These are phyloP conservation scores for Leishmania turanica DNA, from an alignment of 208 protist genomes.

Conservation along the genomic window DNA sequence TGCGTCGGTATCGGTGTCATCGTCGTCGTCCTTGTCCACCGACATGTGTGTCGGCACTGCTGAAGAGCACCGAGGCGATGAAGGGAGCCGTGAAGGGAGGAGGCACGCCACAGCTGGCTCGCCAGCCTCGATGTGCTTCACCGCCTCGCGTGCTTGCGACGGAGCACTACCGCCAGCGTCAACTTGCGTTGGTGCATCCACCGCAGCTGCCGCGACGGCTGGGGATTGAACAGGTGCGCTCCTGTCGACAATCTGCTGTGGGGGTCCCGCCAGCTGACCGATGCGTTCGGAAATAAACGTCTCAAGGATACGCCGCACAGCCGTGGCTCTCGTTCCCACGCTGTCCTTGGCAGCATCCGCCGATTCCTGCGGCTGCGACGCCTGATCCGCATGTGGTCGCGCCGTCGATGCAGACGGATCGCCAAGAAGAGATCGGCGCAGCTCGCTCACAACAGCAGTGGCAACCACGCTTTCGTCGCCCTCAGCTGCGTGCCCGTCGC, in stretches of 20 bases:
- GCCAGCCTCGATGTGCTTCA: background rate
- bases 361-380: background rate
- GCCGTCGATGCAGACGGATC: background rate
- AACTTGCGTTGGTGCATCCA: background rate
- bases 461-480: background rate
- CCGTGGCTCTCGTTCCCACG: background rate
- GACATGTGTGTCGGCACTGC: background rate
- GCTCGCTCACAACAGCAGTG: background rate
- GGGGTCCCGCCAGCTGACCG: background rate
- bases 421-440: background rate
- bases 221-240: background rate
- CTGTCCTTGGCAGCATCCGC: background rate
- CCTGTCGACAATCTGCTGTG: background rate
- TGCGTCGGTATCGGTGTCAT: background rate
- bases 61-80: background rate
- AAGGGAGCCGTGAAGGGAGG: background rate
- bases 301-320: constrained; percentile 5
- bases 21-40: background rate
- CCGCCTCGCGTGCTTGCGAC: background rate
- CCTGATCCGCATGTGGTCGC: too few species aligned
- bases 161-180: background rate
- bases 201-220: background rate
- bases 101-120: background rate
- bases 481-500: background rate
- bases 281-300: constrained; percentile 4